Conservation (phyloP, 140 eudicot species). For the Anethum foeniculum region DNA sequence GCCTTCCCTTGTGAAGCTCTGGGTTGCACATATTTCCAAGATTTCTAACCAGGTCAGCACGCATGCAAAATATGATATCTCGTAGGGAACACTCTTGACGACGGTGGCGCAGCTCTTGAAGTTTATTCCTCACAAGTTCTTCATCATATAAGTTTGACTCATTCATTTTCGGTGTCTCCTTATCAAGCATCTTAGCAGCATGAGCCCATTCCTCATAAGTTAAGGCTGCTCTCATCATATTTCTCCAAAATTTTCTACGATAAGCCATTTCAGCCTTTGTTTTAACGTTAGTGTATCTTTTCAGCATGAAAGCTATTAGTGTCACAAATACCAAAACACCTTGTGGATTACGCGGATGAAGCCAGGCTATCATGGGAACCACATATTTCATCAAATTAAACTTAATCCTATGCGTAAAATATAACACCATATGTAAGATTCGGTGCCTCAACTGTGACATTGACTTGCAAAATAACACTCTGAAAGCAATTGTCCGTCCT, state of each 20-base stretch:
- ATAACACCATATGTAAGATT: conserved; percentile 28
- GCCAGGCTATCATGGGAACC: conserved; percentile 60
- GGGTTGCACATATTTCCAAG: conserved; percentile 96
- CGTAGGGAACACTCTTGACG: conserved; percentile 82
- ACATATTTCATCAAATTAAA: conserved; percentile 21
- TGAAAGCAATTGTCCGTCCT: conserved; percentile 73
- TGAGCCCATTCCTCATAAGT: conserved; percentile 98
- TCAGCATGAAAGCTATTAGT: conserved; percentile 65
- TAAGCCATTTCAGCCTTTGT: conserved; percentile 81
- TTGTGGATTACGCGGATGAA: conserved; percentile 95
- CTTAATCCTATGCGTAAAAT: conserved; percentile 28
- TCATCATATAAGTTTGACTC: conserved; percentile 74
- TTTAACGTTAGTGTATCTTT: conserved; percentile 72
- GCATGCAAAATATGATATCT: conserved; percentile 84
- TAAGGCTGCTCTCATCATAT: conserved; percentile 79
- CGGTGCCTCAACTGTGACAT: conserved; percentile 65
- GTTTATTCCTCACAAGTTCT: conserved; percentile 75
- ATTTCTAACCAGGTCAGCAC: conserved; percentile 86
- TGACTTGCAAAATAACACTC: conserved; percentile 79
- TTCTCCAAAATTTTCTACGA: conserved; percentile 85
- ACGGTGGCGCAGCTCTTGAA: conserved; percentile 74
- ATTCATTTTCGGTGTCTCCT: conserved; percentile 62
- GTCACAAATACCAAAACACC: conserved; percentile 78
- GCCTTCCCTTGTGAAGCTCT: conserved; percentile 88
- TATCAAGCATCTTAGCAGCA: conserved; percentile 92